Base-by-base conservation (phyloP, 176 grass and related monocot species). In the Eragrostis nindensis region DNA sequence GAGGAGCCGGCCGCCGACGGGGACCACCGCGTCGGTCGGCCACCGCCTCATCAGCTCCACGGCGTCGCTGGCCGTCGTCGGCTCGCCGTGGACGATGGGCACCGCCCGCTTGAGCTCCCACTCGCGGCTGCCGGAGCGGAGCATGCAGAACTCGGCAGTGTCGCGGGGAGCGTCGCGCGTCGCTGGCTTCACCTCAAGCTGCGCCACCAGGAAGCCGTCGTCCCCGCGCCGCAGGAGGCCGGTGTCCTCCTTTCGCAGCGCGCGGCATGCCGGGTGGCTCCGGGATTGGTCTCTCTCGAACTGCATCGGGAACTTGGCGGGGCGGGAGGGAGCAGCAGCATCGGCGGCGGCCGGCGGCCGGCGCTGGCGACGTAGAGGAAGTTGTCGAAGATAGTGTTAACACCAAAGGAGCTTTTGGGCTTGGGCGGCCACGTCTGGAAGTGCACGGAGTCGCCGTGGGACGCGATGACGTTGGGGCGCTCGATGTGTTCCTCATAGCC, bases 381-480 rank as follows among this genome's bases (percentile, higher is more conserved):
- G 17, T 60, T 59, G 10, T 59, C 25, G 14, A 49, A 47, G 11
- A 47, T 12, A 2, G 16, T 49, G 32, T 36, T 36, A 4, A 36
- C 32, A 36, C 32, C 32, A 36, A 4, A 36, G 32, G 32, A 1
- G 32, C 32, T 4, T 15, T 49, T 5, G 24, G 8, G 16, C 11
- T 16, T 5, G 56, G 13, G 45, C 1, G 47, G 14, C 13, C 13
- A 17, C 3, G 47, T 3, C 11, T 47, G 2, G 57, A 82, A 11
- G 30, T 73, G 69, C 14, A 82, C 56, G 57, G 27, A 49, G 57
- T 50, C 44, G 29, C 44, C 56, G 43, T 82, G 56, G 27, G n/a
- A 13, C 0, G 69, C 80, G 47, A 49, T 17, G 57, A 64, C 6
- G 43, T 50, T 25, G 3, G 10, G 1, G 15, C 2, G 1, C 9